Percentiles rank a stretch among this genome's conserved stretches.
These are phyloP conservation scores for Kodamaea neixiangensis DNA, from an alignment of 805 yeast genomes.

Conservation along the genomic window DNA sequence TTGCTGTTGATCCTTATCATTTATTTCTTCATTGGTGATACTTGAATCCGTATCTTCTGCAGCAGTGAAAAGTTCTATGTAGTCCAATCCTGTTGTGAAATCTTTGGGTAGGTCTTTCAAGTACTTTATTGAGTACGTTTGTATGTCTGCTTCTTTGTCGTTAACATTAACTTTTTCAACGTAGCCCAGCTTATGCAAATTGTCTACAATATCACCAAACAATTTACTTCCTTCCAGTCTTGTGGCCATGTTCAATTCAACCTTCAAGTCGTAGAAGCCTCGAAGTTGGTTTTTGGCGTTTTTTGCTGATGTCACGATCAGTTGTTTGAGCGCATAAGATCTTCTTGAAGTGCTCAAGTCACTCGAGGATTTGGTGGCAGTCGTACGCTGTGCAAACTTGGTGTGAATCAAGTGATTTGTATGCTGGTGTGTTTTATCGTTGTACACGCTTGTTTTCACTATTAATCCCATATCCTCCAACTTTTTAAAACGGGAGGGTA, in stretches of 20 bases:
- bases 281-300: conserved; percentile 62
- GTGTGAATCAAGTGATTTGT: conserved; percentile 56
- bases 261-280: conserved; percentile 59
- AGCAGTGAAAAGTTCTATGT: conserved; percentile 24
- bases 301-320: conserved; percentile 52
- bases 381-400: conserved; percentile 38
- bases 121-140: conserved; percentile 42
- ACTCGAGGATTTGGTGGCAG: conserved; percentile 26
- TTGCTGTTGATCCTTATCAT: background rate
- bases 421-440: conserved; percentile 45
- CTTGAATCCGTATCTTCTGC: background rate
- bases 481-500: conserved; percentile 61
- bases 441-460: conserved; percentile 35
- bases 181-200: conserved; percentile 46
- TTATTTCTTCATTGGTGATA: background rate
- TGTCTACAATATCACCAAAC: conserved; percentile 49
- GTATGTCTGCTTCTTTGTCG: conserved; percentile 26
- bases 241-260: conserved; percentile 55
- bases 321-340: conserved; percentile 29
- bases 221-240: conserved; percentile 42
- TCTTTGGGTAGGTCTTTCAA: conserved; percentile 51
- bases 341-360: conserved; percentile 21
- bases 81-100: conserved; percentile 44
- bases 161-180: conserved; percentile 54
- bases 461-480: conserved; percentile 54